phyloP scores from a whole-genome alignment of 2,329 filamentous ascomycete species.

The Xylariaceae sp. region DNA sequence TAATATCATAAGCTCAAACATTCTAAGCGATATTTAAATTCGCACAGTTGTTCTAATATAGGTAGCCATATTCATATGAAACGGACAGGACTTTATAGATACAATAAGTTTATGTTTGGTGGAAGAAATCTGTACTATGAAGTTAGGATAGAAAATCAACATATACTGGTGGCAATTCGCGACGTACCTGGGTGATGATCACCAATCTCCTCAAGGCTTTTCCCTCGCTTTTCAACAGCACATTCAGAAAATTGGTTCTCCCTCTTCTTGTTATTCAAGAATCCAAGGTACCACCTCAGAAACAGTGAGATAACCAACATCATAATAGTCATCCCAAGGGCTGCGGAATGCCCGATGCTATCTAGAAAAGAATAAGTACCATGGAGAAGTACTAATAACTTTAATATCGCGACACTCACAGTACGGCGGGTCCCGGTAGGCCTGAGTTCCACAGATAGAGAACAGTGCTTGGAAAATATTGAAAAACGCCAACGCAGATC shows the following conservation, averaged over 20 bases:
- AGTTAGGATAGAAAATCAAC: background rate
- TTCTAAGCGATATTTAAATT: no score
- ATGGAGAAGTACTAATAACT: background rate
- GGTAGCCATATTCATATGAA: background rate
- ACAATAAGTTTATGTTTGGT: background rate
- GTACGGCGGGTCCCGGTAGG: constrained; percentile 28
- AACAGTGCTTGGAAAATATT: constrained; percentile 27
- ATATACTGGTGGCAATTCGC: no score
- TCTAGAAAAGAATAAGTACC: constrained; percentile 16
- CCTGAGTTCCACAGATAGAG: constrained; percentile 29
- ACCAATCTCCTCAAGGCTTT: constrained; percentile 26
- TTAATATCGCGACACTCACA: constrained; percentile 13
- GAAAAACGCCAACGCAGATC: constrained; percentile 26
- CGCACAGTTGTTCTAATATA: no score
- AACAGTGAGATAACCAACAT: constrained; percentile 17
- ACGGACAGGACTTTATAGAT: background rate
- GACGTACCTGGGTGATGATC: constrained; percentile 27
- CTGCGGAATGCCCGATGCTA: constrained; percentile 18
- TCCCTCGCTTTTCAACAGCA: constrained; percentile 10
- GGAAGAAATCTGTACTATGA: constrained; percentile 18
- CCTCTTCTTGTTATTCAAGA: constrained; percentile 25
- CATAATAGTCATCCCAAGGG: constrained; percentile 22
- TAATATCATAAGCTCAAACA: no score
- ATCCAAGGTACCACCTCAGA: constrained; percentile 20
- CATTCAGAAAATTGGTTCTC: constrained; percentile 13